Evolutionary conservation across 371 early-diverging fungal species (phyloP).

Genomic region (Mucor irregularis): DNA sequence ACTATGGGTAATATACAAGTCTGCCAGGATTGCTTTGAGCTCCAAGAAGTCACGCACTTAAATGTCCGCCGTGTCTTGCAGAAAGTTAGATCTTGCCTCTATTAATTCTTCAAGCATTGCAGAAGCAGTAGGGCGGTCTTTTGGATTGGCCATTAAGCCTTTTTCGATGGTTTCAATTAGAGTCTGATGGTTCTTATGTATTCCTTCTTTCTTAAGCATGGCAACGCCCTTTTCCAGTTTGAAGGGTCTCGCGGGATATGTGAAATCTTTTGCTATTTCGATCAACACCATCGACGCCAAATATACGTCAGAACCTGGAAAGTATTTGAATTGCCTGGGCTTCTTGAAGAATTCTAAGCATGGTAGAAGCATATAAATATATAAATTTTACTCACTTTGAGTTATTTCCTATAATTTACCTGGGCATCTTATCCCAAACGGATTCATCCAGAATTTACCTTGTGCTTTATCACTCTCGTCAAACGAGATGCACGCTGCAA

Average conservation of each 20-base stretch:
- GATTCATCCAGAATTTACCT: conserved; percentile 1
- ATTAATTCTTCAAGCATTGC: neutral
- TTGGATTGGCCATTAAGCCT: neutral
- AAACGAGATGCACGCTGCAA: neutral
- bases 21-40: too few relatives aligned
- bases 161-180: neutral
- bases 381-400: too few relatives aligned
- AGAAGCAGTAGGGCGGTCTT: neutral
- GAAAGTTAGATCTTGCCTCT: neutral
- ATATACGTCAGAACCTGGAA: too few relatives aligned
- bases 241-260: too few relatives aligned
- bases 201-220: neutral
- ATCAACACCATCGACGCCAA: too few relatives aligned
- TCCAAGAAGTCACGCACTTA: neutral
- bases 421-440: neutral
- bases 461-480: neutral
- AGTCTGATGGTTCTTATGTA: neutral
- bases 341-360: too few relatives aligned
- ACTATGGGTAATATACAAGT: too few relatives aligned
- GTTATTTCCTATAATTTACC: conserved; percentile 10
- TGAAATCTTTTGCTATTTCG: too few relatives aligned
- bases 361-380: too few relatives aligned
- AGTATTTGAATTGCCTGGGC: too few relatives aligned
- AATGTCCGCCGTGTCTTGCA: neutral
- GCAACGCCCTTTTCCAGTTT: neutral